phyloP scores from a whole-genome alignment of 805 yeast species.

The Hyphopichia homilentoma region DNA sequence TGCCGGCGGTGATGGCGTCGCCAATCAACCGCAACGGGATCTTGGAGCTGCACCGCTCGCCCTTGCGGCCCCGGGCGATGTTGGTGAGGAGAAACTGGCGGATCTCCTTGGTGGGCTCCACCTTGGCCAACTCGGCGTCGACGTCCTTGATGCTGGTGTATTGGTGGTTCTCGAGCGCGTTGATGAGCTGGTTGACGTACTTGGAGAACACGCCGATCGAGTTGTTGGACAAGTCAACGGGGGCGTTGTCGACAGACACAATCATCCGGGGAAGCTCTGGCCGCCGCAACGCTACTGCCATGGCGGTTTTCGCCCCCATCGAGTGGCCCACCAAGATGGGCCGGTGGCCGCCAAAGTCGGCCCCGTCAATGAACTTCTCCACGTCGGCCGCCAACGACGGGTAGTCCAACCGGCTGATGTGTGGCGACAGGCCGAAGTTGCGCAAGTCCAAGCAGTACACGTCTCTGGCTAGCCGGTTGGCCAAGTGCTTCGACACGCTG shows the following conservation, averaged over 20 bases:
- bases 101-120: constrained; percentile 57
- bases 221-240: constrained; percentile 56
- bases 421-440: constrained; percentile 94
- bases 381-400: constrained; percentile 83
- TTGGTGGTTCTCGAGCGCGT: constrained; percentile 47
- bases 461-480: constrained; percentile 46
- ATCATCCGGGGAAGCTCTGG: constrained; percentile 61
- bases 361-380: constrained; percentile 58
- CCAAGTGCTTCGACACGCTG: constrained; percentile 63
- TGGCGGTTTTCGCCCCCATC: constrained; percentile 93
- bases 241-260: constrained; percentile 87
- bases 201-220: constrained; percentile 54
- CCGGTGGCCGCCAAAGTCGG: constrained; percentile 31
- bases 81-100: constrained; percentile 80
- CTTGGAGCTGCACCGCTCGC: constrained; percentile 44
- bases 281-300: constrained; percentile 74
- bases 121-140: constrained; percentile 54
- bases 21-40: constrained; percentile 73
- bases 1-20: constrained; percentile 58
- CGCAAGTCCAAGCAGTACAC: constrained; percentile 74
- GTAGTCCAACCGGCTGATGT: constrained; percentile 65
- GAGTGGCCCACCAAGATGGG: constrained; percentile 78
- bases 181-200: constrained; percentile 61
- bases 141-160: constrained; percentile 61
- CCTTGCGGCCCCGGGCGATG: constrained; percentile 42